These are phyloP conservation scores for Quercus parvula DNA, from an alignment of 306 rosid species.

Conservation along the genomic window DNA sequence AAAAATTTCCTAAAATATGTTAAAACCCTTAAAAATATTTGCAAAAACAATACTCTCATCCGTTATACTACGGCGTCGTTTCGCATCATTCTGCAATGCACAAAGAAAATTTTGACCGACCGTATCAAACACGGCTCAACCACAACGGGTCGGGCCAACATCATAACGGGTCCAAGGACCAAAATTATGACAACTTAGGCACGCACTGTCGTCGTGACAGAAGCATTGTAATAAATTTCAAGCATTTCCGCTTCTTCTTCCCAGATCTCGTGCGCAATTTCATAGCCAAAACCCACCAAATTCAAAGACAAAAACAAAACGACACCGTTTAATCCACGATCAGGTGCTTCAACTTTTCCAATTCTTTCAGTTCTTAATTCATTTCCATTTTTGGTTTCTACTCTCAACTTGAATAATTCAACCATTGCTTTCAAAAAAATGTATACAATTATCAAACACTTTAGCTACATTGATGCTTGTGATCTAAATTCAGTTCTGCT, in stretches of 20 bases:
- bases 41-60: no score
- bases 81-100: no score
- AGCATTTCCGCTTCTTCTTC: not conserved
- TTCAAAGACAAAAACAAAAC: not conserved
- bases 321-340: conserved; percentile 7
- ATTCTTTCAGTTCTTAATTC: not conserved
- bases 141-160: conserved; percentile 6
- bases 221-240: not conserved
- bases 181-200: not conserved
- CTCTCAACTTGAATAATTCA: no score
- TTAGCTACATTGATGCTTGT: not conserved
- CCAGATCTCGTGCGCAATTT: not conserved
- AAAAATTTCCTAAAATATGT: no score
- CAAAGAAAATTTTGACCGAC: no score
- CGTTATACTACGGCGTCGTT: no score
- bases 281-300: no score
- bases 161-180: not conserved
- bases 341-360: conserved; percentile 4
- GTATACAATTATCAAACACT: no score
- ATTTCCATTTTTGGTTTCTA: not conserved
- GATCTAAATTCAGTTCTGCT: not conserved
- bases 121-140: not conserved
- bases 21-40: no score
- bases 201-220: not conserved
- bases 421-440: no score